A percentile compares a stretch with the other conserved stretches of the same genome.
phyloP scores from a whole-genome alignment of 139 green algal genomes.

The Picochlorum costavermella region DNA sequence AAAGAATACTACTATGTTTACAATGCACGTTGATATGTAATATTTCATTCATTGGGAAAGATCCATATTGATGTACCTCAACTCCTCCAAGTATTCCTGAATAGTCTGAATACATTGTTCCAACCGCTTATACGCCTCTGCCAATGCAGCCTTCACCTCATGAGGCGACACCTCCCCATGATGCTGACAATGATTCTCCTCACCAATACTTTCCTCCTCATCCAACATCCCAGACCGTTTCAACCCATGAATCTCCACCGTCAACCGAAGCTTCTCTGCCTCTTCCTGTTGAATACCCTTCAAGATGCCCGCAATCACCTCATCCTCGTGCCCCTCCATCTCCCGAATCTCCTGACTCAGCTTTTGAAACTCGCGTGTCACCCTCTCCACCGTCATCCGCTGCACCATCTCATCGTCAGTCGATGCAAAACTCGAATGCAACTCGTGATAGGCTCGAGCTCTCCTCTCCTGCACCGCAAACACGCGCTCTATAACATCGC shows the following conservation, averaged over 20 bases:
- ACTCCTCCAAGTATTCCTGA: not conserved
- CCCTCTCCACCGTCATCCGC: not conserved
- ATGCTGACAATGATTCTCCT: not conserved
- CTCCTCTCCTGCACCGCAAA: not conserved
- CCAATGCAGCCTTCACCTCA: not conserved
- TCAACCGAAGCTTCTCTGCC: slow-evolving; percentile 10
- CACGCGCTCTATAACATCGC: not conserved
- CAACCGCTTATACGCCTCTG: not conserved
- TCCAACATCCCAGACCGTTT: slow-evolving; percentile 3
- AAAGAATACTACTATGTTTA: not conserved
- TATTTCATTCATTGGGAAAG: not conserved
- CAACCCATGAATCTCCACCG: not conserved
- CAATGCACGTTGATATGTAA: no score
- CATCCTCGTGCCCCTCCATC: not conserved
- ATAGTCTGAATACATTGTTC: not conserved
- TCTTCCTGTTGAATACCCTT: slow-evolving; percentile 1
- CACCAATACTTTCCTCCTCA: not conserved
- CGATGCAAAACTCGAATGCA: not conserved
- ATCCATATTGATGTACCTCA: slow-evolving; percentile 1
- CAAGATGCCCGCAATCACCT: slow-evolving; percentile 2
- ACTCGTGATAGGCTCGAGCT: not conserved
- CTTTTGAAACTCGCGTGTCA: not conserved
- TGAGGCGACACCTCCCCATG: not conserved
- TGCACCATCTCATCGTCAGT: not conserved
- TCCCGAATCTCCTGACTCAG: not conserved